Evolutionary conservation across 2,329 filamentous ascomycete species (phyloP).

Genomic region (Claviceps purpurea): DNA sequence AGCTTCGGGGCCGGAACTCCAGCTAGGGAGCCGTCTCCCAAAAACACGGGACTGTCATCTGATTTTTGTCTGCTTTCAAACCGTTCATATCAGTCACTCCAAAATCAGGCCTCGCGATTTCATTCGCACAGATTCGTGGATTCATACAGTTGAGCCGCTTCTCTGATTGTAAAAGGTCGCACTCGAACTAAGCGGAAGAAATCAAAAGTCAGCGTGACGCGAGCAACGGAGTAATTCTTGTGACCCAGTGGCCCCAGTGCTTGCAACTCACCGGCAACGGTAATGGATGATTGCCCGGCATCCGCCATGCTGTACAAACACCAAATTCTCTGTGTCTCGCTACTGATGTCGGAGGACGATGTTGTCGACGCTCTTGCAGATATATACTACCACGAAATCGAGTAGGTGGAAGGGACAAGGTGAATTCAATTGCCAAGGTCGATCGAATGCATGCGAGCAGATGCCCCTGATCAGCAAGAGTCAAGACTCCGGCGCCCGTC

Average conservation of each 20-base stretch:
- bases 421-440: neutral
- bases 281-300: constrained; percentile 38
- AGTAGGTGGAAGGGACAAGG: neutral
- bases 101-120: neutral
- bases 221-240: constrained; percentile 5
- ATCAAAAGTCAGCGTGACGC: neutral
- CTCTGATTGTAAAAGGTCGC: constrained; percentile 68
- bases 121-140: neutral
- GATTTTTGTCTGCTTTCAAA: constrained; percentile 36
- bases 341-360: neutral
- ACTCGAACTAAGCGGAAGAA: constrained; percentile 41
- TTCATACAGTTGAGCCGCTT: constrained; percentile 75
- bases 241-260: neutral
- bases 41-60: constrained; percentile 80
- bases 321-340: neutral
- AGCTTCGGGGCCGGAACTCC: constrained; percentile 73
- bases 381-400: neutral
- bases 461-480: neutral
- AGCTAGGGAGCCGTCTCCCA: constrained; percentile 95
- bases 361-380: neutral
- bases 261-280: constrained; percentile 35
- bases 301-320: constrained; percentile 12
- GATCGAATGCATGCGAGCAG: neutral
- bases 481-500: neutral
- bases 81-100: constrained; percentile 2